phyloP scores from a whole-genome alignment of 257 asterid species.

The Solanum lignicaule region DNA sequence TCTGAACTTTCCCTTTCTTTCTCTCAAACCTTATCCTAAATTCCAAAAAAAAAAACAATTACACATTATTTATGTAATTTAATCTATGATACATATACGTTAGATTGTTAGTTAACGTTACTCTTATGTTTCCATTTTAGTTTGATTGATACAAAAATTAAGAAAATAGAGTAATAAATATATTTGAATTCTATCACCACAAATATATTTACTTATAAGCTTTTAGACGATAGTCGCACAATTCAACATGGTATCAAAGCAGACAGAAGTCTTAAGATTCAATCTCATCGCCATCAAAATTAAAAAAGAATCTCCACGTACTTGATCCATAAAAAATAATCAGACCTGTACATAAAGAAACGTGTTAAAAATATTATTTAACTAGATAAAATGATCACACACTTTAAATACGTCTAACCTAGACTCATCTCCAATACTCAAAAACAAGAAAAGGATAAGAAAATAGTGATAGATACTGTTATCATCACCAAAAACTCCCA shows the following conservation, averaged over 20 bases:
- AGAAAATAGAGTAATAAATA: neutral
- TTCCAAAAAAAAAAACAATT: neutral
- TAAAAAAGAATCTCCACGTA: fast-evolving
- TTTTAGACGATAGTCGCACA: too few relatives aligned
- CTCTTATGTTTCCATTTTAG: neutral
- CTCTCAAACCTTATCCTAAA: neutral
- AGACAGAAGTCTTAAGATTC: too few relatives aligned
- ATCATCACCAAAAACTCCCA: neutral
- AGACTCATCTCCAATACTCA: neutral
- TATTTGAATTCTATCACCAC: neutral
- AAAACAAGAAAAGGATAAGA: neutral
- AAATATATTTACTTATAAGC: too few relatives aligned
- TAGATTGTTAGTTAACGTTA: neutral
- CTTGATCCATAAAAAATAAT: too few relatives aligned
- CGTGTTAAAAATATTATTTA: too few relatives aligned
- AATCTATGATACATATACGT: neutral
- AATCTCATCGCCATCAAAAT: fast-evolving
- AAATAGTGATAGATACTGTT: neutral
- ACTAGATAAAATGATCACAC: fast-evolving
- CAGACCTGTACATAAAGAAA: fast-evolving
- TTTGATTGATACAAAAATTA: neutral
- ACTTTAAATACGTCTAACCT: fast-evolving
- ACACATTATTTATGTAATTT: neutral
- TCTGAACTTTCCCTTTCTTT: neutral
- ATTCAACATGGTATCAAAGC: neutral